phyloP scores from a whole-genome alignment of 805 yeast species.

The Lipomyces spencermartinsiae region DNA sequence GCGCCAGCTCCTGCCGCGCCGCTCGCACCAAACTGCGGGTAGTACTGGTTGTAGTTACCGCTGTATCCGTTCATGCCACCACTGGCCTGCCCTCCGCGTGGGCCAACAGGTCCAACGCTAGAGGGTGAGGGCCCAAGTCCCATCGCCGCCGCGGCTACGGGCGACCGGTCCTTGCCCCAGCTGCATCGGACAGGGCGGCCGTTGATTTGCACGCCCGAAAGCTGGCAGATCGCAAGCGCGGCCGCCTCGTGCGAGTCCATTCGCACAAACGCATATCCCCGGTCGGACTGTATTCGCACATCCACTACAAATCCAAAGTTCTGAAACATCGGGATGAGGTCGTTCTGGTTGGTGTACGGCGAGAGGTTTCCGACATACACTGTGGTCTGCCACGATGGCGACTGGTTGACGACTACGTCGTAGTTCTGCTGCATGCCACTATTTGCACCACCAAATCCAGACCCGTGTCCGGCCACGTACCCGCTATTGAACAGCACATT shows the following conservation, averaged over 20 bases:
- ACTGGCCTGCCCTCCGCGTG: conserved; percentile 57
- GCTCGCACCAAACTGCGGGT: conserved; percentile 4
- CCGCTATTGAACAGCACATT: neutral
- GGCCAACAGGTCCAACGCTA: conserved; percentile 9
- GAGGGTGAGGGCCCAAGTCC: neutral
- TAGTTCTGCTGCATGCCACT: conserved; percentile 58
- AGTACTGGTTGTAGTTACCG: conserved; percentile 14
- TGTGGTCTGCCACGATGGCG: conserved; percentile 84
- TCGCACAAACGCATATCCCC: conserved; percentile 87
- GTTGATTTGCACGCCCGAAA: conserved; percentile 66
- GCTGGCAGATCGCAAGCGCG: conserved; percentile 82
- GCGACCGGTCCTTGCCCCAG: conserved; percentile 73
- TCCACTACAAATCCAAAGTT: conserved; percentile 84
- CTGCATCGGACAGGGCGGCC: conserved; percentile 83
- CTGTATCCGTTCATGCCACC: conserved; percentile 7
- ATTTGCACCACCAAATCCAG: conserved; percentile 1
- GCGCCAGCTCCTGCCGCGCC: conserved; percentile 16
- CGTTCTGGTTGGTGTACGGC: conserved; percentile 73
- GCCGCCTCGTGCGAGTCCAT: conserved; percentile 89
- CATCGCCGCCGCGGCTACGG: conserved; percentile 24
- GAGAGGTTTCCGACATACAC: conserved; percentile 87
- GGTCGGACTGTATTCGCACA: conserved; percentile 78
- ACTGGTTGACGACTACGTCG: conserved; percentile 74
- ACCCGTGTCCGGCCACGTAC: neutral
- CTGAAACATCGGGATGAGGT: conserved; percentile 73